Percentiles rank a stretch among this genome's conserved stretches.
Evolutionary conservation across 1,284 basidiomycete species (phyloP).

Genomic region (Cutaneotrichosporon dermatis): DNA sequence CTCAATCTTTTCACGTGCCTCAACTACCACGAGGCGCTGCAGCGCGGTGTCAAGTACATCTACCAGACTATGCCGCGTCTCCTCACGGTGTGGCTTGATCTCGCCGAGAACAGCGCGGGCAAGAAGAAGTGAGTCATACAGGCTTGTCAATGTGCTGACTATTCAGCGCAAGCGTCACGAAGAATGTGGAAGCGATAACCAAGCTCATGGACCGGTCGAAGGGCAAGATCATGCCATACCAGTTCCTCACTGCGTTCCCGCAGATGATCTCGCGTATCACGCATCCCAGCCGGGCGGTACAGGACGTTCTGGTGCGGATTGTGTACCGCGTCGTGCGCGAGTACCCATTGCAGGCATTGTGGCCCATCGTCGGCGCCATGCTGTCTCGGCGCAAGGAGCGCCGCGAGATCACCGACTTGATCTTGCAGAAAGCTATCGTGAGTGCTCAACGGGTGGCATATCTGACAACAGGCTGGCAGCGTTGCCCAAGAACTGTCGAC

Average conservation of each 20-base stretch:
- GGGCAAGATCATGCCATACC: constrained; percentile 59
- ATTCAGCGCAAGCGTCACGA: neutral
- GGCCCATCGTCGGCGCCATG: constrained; percentile 85
- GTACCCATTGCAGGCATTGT: constrained; percentile 88
- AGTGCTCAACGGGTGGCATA: neutral
- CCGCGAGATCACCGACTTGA: constrained; percentile 43
- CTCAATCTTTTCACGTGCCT: constrained; percentile 52
- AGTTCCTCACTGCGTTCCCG: constrained; percentile 97
- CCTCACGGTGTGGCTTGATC: constrained; percentile 91
- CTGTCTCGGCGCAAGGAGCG: constrained; percentile 74
- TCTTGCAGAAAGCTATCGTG: constrained; percentile 41
- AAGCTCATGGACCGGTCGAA: constrained; percentile 59
- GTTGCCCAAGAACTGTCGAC: neutral
- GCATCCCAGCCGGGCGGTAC: constrained; percentile 67
- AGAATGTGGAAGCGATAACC: constrained; percentile 51
- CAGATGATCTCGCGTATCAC: constrained; percentile 94
- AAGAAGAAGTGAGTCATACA: constrained; percentile 26
- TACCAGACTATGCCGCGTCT: constrained; percentile 94
- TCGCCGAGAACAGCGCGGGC: constrained; percentile 61
- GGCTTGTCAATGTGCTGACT: constrained; percentile 2
- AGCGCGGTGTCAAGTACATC: constrained; percentile 87
- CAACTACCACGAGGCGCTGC: constrained; percentile 70
- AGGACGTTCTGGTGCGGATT: constrained; percentile 63
- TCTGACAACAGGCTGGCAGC: neutral
- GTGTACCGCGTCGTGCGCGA: constrained; percentile 70